These are phyloP conservation scores for Bocquillonia castaneifolia DNA, from an alignment of 441 rosid genomes.

Conservation along the genomic window DNA sequence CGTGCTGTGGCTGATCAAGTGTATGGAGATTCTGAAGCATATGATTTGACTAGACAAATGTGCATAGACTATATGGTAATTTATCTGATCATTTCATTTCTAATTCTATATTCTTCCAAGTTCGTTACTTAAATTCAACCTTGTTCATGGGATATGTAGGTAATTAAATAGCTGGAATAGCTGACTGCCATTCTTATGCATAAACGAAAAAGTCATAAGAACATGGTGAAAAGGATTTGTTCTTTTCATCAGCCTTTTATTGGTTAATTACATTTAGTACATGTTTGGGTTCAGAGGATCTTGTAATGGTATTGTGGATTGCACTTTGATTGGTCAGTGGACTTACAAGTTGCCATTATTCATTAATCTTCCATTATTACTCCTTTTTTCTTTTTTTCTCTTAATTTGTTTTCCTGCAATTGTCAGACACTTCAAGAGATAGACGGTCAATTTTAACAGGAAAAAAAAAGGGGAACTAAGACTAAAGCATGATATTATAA, in stretches of 20 bases:
- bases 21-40: constrained; percentile 78
- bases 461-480: not conserved
- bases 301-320: not conserved
- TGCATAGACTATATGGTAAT: constrained; percentile 96
- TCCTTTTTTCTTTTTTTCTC: not conserved
- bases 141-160: not conserved
- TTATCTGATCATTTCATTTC: constrained; percentile 5
- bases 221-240: not conserved
- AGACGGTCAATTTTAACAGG: not conserved
- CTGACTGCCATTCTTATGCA: not conserved
- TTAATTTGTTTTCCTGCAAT: not conserved
- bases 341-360: not conserved
- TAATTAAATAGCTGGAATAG: not conserved
- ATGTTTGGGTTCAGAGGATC: not conserved
- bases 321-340: not conserved
- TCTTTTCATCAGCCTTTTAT: not conserved
- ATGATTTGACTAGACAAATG: constrained; percentile 76
- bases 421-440: not conserved
- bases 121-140: constrained; percentile 5
- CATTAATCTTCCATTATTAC: not conserved
- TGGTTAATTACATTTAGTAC: not conserved
- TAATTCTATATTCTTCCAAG: not conserved
- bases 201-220: not conserved
- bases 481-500: not conserved
- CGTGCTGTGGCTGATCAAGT: constrained; percentile 99